A percentile compares a stretch with the other conserved stretches of the same genome.
These are phyloP conservation scores for Aureobasidium sp. DNA, from an alignment of 2,329 filamentous ascomycete genomes.

Conservation along the genomic window DNA sequence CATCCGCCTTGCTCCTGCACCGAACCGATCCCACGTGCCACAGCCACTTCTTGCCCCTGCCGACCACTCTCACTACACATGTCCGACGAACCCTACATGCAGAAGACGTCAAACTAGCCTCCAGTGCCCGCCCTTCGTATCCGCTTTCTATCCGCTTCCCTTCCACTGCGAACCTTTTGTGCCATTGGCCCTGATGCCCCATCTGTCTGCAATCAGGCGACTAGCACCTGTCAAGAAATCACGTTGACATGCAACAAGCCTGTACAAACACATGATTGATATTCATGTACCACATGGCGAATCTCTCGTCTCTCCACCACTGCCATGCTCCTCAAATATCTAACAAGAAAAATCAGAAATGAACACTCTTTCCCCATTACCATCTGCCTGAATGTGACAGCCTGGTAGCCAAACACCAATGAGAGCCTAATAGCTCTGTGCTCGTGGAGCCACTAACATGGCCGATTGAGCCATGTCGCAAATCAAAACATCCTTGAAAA, in stretches of 20 bases:
- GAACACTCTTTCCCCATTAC: neutral
- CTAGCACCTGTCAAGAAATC: neutral
- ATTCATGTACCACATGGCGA: neutral
- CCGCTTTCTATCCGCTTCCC: neutral
- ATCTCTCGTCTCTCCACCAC: neutral
- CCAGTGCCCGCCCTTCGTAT: neutral
- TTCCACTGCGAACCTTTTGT: neutral
- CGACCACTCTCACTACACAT: neutral
- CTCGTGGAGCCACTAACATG: conserved; percentile 5
- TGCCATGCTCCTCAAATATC: neutral
- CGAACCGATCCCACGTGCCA: neutral
- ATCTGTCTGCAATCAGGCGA: neutral
- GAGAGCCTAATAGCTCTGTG: conserved; percentile 10
- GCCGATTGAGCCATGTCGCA: conserved; percentile 10
- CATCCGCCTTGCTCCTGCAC: neutral
- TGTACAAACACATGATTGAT: neutral
- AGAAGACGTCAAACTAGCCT: neutral
- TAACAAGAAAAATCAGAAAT: neutral
- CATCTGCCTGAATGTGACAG: neutral
- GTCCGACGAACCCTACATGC: neutral
- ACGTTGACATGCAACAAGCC: neutral
- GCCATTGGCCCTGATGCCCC: neutral
- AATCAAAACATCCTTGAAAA: neutral
- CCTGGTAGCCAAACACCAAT: conserved; percentile 5
- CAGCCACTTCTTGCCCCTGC: neutral